phyloP scores from a whole-genome alignment of 768 basidiomycete species.

The Floccularia luteovirens region DNA sequence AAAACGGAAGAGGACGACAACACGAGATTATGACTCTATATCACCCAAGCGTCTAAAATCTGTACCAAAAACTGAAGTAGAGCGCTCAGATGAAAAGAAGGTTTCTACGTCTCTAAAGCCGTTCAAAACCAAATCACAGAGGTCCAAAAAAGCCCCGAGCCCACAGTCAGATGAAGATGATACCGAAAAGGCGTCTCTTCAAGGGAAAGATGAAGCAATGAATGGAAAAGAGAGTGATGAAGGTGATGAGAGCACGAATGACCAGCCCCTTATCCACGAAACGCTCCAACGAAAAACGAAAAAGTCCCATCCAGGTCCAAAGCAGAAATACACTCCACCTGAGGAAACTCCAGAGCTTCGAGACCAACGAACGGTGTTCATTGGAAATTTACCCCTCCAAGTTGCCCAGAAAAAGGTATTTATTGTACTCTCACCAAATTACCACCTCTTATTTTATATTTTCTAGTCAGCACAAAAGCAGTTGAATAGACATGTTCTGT shows the following conservation, averaged over 20 bases:
- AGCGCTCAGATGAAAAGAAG: no score
- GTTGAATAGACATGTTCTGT: constrained; percentile 69
- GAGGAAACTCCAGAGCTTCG: constrained; percentile 70
- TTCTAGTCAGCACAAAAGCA: constrained; percentile 66
- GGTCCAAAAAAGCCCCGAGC: no score
- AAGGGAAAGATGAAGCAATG: neutral
- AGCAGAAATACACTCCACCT: constrained; percentile 45
- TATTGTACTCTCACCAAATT: neutral
- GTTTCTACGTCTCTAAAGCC: no score
- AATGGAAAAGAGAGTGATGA: constrained; percentile 1
- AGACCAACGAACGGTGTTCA: constrained; percentile 81
- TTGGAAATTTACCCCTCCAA: constrained; percentile 81
- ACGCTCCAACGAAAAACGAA: constrained; percentile 33
- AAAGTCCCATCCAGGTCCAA: constrained; percentile 17
- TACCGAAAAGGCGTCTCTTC: constrained; percentile 24
- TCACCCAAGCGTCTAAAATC: no score
- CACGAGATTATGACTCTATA: no score
- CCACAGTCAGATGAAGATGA: constrained; percentile 23
- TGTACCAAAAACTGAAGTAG: no score
- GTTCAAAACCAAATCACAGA: no score
- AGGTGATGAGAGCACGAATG: constrained; percentile 7
- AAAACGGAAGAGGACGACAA: no score
- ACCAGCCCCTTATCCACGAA: constrained; percentile 53
- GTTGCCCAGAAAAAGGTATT: constrained; percentile 70
- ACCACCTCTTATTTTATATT: neutral